Conservation (phyloP, 2,329 filamentous ascomycete genomes). For the Arachnopeziza araneosa region DNA sequence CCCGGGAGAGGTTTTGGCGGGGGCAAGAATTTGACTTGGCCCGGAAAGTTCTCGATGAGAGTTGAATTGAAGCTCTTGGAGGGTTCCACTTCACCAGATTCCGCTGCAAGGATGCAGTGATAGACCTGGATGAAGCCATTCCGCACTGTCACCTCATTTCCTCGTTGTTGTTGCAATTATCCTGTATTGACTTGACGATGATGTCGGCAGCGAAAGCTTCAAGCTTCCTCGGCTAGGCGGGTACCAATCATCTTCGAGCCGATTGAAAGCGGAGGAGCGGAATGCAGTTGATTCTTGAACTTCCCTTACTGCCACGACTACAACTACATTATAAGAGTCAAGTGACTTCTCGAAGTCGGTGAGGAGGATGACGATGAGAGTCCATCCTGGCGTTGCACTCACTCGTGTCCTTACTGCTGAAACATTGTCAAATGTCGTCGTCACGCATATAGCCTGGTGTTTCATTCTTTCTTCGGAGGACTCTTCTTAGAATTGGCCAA, state of each 20-base stretch:
- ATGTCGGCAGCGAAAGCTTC: slow-evolving; percentile 1
- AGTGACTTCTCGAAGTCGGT: no score
- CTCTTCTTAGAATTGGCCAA: no score
- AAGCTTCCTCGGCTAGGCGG: slow-evolving; percentile 7
- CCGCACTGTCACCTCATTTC: slow-evolving; percentile 25
- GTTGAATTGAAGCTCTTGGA: slow-evolving; percentile 15
- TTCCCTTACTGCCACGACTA: neutral
- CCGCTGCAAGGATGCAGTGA: slow-evolving; percentile 23
- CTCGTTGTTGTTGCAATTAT: slow-evolving; percentile 3
- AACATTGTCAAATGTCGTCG: no score
- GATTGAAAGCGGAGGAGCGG: neutral
- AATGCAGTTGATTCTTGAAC: neutral
- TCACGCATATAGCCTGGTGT: no score
- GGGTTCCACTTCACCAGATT: slow-evolving; percentile 18
- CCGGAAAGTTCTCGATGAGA: slow-evolving; percentile 15
- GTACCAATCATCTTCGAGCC: neutral
- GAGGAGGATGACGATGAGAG: no score
- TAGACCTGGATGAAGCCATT: slow-evolving; percentile 27
- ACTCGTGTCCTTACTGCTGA: no score
- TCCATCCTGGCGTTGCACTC: no score
- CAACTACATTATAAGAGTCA: neutral
- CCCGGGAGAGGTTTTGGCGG: slow-evolving; percentile 13
- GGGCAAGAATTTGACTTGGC: slow-evolving; percentile 16
- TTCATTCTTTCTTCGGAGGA: no score
- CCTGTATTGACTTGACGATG: slow-evolving; percentile 1